Base-by-base conservation (phyloP, 352 stramenopile genomes). In the Pilasporangium apinafurcum region DNA sequence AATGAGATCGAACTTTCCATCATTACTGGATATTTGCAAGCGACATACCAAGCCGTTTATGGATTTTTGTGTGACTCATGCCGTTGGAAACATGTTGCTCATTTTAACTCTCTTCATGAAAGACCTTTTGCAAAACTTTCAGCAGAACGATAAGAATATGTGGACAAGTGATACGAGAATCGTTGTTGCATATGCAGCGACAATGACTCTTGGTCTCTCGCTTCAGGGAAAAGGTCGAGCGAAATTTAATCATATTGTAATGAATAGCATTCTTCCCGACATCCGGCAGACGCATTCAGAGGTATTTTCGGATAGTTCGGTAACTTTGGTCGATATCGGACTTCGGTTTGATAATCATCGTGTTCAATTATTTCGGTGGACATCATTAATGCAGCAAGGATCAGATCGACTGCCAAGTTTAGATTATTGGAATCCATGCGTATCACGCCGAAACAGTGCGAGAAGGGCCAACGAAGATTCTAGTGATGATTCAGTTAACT, bases 11-110 rank as follows among this genome's bases (percentile, higher is more conserved):
- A 59, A 75, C 21, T 45, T 83, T 8, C 58, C 69, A 1, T 14
- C 46, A 1, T 27, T 88, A 1, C 52, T 88, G 26, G 68, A 86
- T 3, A 33, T 86, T n/a, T 77, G 59, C 44, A 82, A 83, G 47
- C 45, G 65, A 1, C 42, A 81, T 22, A 45, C 25, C 8, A 60
- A 67, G 22, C 13, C 59, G 0, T 71, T 68, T 31, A 41, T 76
- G n/a, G 55, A 66, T 14, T 67, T 74, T 20, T 65, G 61, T 5
- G 56, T 72, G n/a, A 46, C 43, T 1, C 70, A 82, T 33, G 39
- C 51, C 2, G 63, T 86, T 3, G n/a, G 43, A 7, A 85, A 74
- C 34, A 65, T 79, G 47, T 46, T 86, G 1, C 50, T 60, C 24
- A 16, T 83, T 20, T 37, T 83, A 6, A 52, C 32, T 12, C 53